phyloP scores from a whole-genome alignment of 176 grass and related monocot species.

The Saccharum spontaneum region DNA sequence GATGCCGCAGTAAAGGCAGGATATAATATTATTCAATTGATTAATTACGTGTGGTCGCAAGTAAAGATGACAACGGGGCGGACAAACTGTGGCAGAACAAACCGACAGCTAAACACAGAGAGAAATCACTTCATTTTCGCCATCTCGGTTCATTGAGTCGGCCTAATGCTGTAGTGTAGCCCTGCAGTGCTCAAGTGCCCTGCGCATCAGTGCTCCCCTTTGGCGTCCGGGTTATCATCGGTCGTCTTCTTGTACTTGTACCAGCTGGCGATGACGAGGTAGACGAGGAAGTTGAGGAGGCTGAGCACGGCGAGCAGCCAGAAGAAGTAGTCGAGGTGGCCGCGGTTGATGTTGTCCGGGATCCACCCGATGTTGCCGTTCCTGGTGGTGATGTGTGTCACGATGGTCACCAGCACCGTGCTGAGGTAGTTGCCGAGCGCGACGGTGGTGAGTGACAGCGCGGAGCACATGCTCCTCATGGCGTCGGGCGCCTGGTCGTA shows the following conservation, averaged over 20 bases:
- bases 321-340: slow-evolving; percentile 89
- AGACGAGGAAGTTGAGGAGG: slow-evolving; percentile 56
- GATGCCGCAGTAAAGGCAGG: no score
- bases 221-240: slow-evolving; percentile 34
- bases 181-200: not conserved
- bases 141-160: not conserved
- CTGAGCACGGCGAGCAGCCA: slow-evolving; percentile 79
- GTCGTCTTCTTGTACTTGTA: slow-evolving; percentile 87
- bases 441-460: slow-evolving; percentile 71
- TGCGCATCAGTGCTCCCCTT: not conserved
- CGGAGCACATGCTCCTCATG: slow-evolving; percentile 77
- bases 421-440: slow-evolving; percentile 78
- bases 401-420: slow-evolving; percentile 78
- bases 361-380: slow-evolving; percentile 68
- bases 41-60: no score
- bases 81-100: not conserved
- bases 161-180: not conserved
- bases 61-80: no score
- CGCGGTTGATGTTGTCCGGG: slow-evolving; percentile 73
- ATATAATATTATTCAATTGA: no score
- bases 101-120: not conserved
- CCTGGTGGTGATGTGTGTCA: slow-evolving; percentile 48
- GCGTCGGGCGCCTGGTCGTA: slow-evolving; percentile 91
- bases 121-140: slow-evolving; percentile 9
- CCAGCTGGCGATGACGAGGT: slow-evolving; percentile 67